Base-by-base conservation (phyloP, 2,329 filamentous ascomycete species). In the Ophioceras dolichostomum region DNA sequence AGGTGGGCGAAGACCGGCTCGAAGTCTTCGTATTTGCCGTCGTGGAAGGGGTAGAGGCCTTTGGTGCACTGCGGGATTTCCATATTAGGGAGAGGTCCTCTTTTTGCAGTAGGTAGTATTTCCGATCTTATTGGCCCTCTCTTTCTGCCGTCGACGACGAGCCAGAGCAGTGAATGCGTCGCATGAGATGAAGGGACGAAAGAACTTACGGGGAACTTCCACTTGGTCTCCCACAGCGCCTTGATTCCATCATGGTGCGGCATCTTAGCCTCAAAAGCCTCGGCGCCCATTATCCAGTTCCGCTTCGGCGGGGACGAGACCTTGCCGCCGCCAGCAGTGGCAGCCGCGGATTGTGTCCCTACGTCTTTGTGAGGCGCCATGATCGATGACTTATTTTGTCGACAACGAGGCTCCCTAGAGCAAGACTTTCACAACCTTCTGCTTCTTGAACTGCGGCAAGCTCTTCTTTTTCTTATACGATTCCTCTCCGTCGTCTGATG, bases 1-100 rank as follows among this genome's bases (percentile, higher is more conserved):
- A 87, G 60, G 39, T 71, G 59, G n/a, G 69, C 53, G 36, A 83
- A 82, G 22, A 87, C 67, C 14, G 78, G 78, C 46, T 72, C 68
- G 50, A 87, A 85, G 56, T 87, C 82, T 40, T 74, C 65, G 40
- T 70, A 69, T 4, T 66, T 61, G 34, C 76, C 74, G 56, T 86
- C 82, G 62, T 86, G 82, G 64, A 87, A 87, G 1, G 79, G 78
- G 47, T 83, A 82, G 8, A 85, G 65, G 39, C 74, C 68, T 58
- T 76, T 76, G 26, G 57, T 55, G 53, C 71, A 76, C 65, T 67
- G 26, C 5, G 14, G 9, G 14, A 10, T 19, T 34, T n/a, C n/a
- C n/a, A n/a, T n/a, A n/a, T n/a, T n/a, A n/a, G n/a, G n/a, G n/a
- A n/a, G n/a, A n/a, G n/a, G n/a, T n/a, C n/a, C n/a, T n/a, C n/a